Evolutionary conservation across 805 yeast genomes (phyloP), one percentile per base, ranked within the genome.

Genomic region (Kodamaea restingae): DNA sequence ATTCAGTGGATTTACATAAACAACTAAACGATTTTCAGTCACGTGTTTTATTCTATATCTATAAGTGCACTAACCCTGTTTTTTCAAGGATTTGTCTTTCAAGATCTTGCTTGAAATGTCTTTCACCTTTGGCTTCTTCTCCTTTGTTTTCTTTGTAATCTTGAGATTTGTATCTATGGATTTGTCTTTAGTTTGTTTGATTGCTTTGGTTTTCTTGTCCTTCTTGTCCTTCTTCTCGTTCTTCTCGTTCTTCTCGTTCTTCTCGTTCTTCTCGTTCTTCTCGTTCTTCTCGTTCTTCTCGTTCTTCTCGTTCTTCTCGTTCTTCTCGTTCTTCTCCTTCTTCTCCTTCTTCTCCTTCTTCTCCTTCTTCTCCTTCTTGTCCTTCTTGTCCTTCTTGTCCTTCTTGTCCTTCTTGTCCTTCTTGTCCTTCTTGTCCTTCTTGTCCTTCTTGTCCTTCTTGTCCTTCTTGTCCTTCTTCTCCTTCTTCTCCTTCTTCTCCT

Each of bases 401-500:
- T 47, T 46, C 47, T 47, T 49, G 49, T 55, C 50, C 39, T 49
- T 50, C 42, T 53, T 50, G 38, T 42, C 49, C 41, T 47, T 48
- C 32, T 40, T 41, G 2, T 25, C 48, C 40, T 57, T 49, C 40
- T 54, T 43, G 36, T 41, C 42, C 38, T 54, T 50, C 44, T 54
- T 44, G 14, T 27, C 32, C 32, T 48, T 55, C 21, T 17, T 53
- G 27, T 49, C 48, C 45, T 54, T 48, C 47, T 58, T 49, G 33
- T 50, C 49, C 41, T 54, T 48, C n/a, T 30, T 11, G 12, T 18
- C 11, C 20, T 27, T 26, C 32, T 48, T 54, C 48, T 54, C 49
- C 7, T 56, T 52, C 42, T 59, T 58, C 50, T 52, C 54, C 22
- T 60, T 58, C 40, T 54, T 50, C 40, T 43, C 50, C 40, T 52